A percentile compares a stretch with the other conserved stretches of the same genome.
These are phyloP conservation scores for Apostasia ramifera DNA, from an alignment of 106 monocot genomes.

Conservation along the genomic window DNA sequence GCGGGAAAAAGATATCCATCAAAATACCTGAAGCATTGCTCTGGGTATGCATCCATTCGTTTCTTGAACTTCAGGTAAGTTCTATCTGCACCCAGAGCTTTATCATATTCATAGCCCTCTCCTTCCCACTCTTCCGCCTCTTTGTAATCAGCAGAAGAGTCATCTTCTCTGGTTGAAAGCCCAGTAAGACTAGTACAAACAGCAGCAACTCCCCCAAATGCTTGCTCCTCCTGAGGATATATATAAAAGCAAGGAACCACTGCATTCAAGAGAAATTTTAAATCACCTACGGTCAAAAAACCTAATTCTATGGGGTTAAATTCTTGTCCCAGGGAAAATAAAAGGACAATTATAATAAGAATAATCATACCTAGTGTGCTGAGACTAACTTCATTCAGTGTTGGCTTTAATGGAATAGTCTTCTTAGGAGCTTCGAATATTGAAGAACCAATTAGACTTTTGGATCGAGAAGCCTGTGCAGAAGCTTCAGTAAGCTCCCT, in stretches of 20 bases:
- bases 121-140: slow-evolving; percentile 76
- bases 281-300: neutral
- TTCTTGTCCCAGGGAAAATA: neutral
- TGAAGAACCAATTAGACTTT: slow-evolving; percentile 30
- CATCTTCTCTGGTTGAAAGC: slow-evolving; percentile 43
- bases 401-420: slow-evolving; percentile 18
- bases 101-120: slow-evolving; percentile 89
- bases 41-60: slow-evolving; percentile 65
- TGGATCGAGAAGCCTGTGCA: slow-evolving; percentile 28
- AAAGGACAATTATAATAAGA: neutral
- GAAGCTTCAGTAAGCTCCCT: slow-evolving; percentile 46
- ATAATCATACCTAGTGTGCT: slow-evolving; percentile 39
- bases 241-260: slow-evolving; percentile 95
- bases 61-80: slow-evolving; percentile 98
- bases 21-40: slow-evolving; percentile 87
- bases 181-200: slow-evolving; percentile 21
- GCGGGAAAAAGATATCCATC: neutral
- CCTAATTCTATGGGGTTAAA: neutral
- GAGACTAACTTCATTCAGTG: slow-evolving; percentile 15
- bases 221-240: slow-evolving; percentile 40
- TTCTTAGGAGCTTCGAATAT: slow-evolving; percentile 17
- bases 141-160: slow-evolving; percentile 16
- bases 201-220: neutral
- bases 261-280: slow-evolving; percentile 26
- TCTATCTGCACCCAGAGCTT: slow-evolving; percentile 74